Base-by-base conservation (phyloP, 257 asterid species). In the Salvia rosmarinus region DNA sequence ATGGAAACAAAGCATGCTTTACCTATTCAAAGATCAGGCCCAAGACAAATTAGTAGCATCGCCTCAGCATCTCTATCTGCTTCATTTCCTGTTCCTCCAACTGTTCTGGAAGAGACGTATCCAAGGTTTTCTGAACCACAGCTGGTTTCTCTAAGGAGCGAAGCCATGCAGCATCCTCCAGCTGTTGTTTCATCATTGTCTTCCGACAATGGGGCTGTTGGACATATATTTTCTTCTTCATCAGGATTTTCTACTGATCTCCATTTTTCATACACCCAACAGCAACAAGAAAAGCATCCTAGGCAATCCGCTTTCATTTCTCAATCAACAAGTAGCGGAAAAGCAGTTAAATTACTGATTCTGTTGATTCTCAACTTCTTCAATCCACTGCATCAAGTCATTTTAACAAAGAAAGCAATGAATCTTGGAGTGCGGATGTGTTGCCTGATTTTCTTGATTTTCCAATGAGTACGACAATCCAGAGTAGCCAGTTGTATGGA, bases 1-100 rank as follows among this genome's bases (percentile, higher is more conserved):
- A 91, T 89, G 96, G 95, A 89, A 77, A 80, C 87, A 46, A 87
- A 79, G 9, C 90, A 78, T 43, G 74, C 84, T 79, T 65, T 87
- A 49, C 82, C 87, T 40, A 71, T 87, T 78, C 95, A 82, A 73
- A 81, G 89, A 76, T 68, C 90, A 14, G 84, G 82, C 54, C 72
- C 83, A 51, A 82, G 79, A 62, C 92, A 86, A 77, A 73, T 78
- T 54, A 79, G 67, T 82, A 85, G 77, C 70, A 80, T 77, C 74
- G 82, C 82, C 61, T 83, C 96, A n/a, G 88, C 87, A 63, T 80
- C 84, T 75, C 49, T 85, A 59, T 81, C 90, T 65, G 77, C 86
- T 73, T 77, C 92, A 21, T 65, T 83, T 25, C 82, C 89, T 75
- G 82, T 75, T 63, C 72, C 70, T 73, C 85, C 88, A 9, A 74